Evolutionary conservation across 768 basidiomycete genomes (phyloP), one percentile per base, ranked within the genome.

Genomic region (Pulveroboletus sp.): DNA sequence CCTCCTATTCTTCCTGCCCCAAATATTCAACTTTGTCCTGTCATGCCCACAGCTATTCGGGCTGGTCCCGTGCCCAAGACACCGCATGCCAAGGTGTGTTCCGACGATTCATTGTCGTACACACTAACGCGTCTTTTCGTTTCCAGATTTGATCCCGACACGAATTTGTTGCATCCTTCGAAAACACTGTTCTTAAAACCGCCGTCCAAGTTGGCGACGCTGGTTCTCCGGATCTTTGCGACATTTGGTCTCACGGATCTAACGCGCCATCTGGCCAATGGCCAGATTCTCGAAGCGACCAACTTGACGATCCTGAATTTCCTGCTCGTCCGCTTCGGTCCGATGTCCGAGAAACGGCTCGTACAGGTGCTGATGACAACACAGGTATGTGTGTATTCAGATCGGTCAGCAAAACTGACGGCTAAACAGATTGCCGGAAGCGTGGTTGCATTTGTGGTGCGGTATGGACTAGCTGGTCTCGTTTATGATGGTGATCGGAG

Each of bases 41-140:
- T 95, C 93, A 12, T 90, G 87, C 57, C 97, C 97, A 11, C 97
- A 99, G 63, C 72, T 99, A 3, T 97, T 98, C 62, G 90, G 91
- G 1, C 69, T 99, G 16, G 90, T 99, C 13, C 86, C 89, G 0
- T 97, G 94, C 64, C 97, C 97, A 6, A 75, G 97, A 41, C 97
- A 99, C 70, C 82, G 97, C 43, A 78, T 99, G 17, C 97, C 97
- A 45, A 81, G 81, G 90, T 94, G 61, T 56, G 81, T 63, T 62
- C 35, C 17, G 9, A 6, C 21, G 23, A 20, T 5, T 9, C 19
- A 21, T 48, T 3, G 3, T 32, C 3, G 14, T 14, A 19, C 29
- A 24, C 24, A 7, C 4, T 29, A 14, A 39, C 36, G 20, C 12
- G 47, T 23, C 11, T 24, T 6, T 10, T 38, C 13, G 16, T 44